A percentile compares a stretch with the other conserved stretches of the same genome.
phyloP scores from a whole-genome alignment of 2,329 filamentous ascomycete genomes.

The Microcera coccophila region DNA sequence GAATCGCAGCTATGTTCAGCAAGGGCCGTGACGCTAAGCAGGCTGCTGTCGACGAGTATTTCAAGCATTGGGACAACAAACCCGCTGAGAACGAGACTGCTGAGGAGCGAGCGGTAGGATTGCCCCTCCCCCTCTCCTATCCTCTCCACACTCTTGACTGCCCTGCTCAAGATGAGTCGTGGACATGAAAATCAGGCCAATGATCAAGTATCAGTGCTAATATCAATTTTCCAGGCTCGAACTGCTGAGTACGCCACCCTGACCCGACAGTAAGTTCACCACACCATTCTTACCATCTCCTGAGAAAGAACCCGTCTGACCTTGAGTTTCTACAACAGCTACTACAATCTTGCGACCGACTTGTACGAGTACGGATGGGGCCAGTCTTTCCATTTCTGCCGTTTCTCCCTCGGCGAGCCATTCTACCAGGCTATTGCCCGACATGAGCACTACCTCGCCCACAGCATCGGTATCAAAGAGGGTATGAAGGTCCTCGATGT shows the following conservation, averaged over 20 bases:
- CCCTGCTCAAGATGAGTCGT: too few species aligned
- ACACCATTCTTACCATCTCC: not conserved
- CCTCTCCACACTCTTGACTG: too few species aligned
- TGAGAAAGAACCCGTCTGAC: slow-evolving; percentile 20
- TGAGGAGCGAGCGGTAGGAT: slow-evolving; percentile 69
- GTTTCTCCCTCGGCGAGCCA: slow-evolving; percentile 79
- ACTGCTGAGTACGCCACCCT: slow-evolving; percentile 87
- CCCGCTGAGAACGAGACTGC: slow-evolving; percentile 73
- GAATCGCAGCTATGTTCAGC: slow-evolving; percentile 76
- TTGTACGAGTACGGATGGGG: slow-evolving; percentile 97
- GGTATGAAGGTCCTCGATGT: slow-evolving; percentile 91
- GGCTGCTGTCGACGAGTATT: slow-evolving; percentile 84
- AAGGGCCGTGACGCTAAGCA: slow-evolving; percentile 76
- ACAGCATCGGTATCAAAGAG: slow-evolving; percentile 80
- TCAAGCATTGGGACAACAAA: slow-evolving; percentile 96
- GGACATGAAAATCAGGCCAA: too few species aligned
- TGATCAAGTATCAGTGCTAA: too few species aligned
- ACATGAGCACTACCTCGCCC: slow-evolving; percentile 96
- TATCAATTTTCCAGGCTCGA: slow-evolving; percentile 62
- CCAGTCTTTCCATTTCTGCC: slow-evolving; percentile 95
- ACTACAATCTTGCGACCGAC: slow-evolving; percentile 97
- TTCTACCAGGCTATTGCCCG: slow-evolving; percentile 91
- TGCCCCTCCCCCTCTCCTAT: slow-evolving; percentile 3
- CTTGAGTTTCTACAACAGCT: too few species aligned
- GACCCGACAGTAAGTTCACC: slow-evolving; percentile 74